Percentiles rank a stretch among this genome's conserved stretches.
These are phyloP conservation scores for Cordyceps cicadae DNA, from an alignment of 2,329 filamentous ascomycete species.

Conservation along the genomic window DNA sequence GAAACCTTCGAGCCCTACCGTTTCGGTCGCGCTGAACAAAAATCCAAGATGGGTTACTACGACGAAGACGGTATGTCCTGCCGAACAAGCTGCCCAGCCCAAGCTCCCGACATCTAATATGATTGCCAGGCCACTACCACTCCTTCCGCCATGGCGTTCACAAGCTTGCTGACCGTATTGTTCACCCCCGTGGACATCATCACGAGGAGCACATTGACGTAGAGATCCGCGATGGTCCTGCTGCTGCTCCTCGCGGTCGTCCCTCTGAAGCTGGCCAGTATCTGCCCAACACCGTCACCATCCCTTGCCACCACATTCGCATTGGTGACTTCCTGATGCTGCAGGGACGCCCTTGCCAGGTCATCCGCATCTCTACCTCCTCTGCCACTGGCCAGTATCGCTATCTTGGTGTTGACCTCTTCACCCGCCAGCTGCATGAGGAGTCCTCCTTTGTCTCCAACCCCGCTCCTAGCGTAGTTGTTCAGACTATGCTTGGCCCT, in stretches of 20 bases:
- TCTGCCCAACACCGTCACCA: slow-evolving; percentile 80
- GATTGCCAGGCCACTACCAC: slow-evolving; percentile 45
- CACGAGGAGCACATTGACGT: slow-evolving; percentile 42
- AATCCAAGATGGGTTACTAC: slow-evolving; percentile 58
- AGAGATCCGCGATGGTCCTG: slow-evolving; percentile 30
- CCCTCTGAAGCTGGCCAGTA: slow-evolving; percentile 24
- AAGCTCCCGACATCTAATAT: not conserved
- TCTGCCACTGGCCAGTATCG: slow-evolving; percentile 98
- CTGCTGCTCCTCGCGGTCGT: slow-evolving; percentile 23
- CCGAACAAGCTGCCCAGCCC: slow-evolving; percentile 1
- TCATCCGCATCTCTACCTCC: slow-evolving; percentile 98
- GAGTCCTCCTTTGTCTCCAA: slow-evolving; percentile 97
- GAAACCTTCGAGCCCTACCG: slow-evolving; percentile 55
- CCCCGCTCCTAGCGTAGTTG: slow-evolving; percentile 90
- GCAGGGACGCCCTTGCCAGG: slow-evolving; percentile 97
- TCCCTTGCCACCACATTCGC: slow-evolving; percentile 99
- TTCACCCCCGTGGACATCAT: slow-evolving; percentile 41
- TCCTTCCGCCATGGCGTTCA: slow-evolving; percentile 48
- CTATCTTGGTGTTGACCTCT: slow-evolving; percentile 98
- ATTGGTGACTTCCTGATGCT: slow-evolving; percentile 98
- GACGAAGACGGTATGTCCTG: slow-evolving; percentile 48
- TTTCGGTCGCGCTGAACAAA: slow-evolving; percentile 32
- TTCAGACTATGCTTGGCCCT: slow-evolving; percentile 98
- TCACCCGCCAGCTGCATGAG: slow-evolving; percentile 99
- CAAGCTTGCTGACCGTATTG: slow-evolving; percentile 49